Evolutionary conservation across 805 yeast species (phyloP), one percentile per base, ranked within the genome.

Genomic region (Lachancea kluyveri): DNA sequence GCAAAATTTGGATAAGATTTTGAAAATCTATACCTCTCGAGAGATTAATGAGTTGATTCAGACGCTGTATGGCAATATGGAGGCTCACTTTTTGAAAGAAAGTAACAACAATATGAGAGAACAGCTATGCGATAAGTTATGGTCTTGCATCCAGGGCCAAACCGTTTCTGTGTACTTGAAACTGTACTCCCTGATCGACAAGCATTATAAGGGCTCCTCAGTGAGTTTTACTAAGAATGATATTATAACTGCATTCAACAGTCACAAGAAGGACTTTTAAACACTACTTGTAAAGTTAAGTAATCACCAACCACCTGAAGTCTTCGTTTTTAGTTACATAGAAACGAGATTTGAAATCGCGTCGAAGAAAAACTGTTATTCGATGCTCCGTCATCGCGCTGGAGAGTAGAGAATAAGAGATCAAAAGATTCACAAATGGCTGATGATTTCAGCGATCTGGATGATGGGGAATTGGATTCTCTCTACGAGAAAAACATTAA

Each of bases 131-230:
- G 75, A 71, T 22, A 72, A 69, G 46, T 66, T 85, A 35, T 79
- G 95, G 92, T 63, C 68, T 10, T 76, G 81, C 12, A 59, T 83
- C 36, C 85, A 79, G 43, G 76, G 74, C 13, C 74, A 75, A 40
- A 78, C 77, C 43, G 69, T 72, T 13, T 64, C 68, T 5, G 62
- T 74, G 16, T 74, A 79, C 43, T 57, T 68, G 40, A 67, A 74
- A 28, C 58, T 87, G 36, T 68, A 67, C 40, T 60, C 64, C 1
- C 64, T 82, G 12, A 66, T 80, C 20, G 74, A 68, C 29, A 72
- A 66, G 36, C 81, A 79, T 42, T 67, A 65, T 34, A 63, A 64
- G 31, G 79, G 76, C 21, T 59, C 68, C n/a, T 72, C 66, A 21
- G 55, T 64, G 21, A 64, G 62, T 29, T 68, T 79, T 37, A 62